Evolutionary conservation across 768 basidiomycete genomes (phyloP), one percentile per base, ranked within the genome.

Genomic region (Vishniacozyma victoriae): DNA sequence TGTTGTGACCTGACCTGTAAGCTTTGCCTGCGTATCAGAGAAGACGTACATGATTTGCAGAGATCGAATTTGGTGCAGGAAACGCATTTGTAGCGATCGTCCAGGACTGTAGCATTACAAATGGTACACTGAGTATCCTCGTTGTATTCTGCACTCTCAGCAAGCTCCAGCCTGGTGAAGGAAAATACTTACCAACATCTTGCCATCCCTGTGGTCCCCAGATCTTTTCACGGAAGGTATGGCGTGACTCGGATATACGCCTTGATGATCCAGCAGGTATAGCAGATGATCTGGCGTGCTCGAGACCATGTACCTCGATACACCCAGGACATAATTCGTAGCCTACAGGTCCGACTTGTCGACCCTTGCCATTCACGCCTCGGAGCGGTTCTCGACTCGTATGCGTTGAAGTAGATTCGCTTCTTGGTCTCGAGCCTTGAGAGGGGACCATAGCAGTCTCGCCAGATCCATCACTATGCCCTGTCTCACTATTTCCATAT

Each of bases 141-240:
- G 57, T 86, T 79, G 56, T 83, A 88, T 61, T 91, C 85, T 76
- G 76, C 74, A 77, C 49, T 9, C 22, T 26, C 13, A 42, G 18
- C 44, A 19, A 48, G 4, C 47, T 27, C 12, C 25, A 15, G 1
- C 4, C 31, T 27, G 1, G 22, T n/a, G n/a, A n/a, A n/a, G n/a
- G n/a, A n/a, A n/a, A n/a, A n/a, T 5, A 78, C 85, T 53, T 64
- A 90, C 90, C 87, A 44, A 95, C 82, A 64, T 90, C 86, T 48
- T 82, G 82, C 92, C 92, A 95, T 1, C 87, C 86, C 35, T 75
- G 73, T 25, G 78, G 78, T 1, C 82, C 82, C 92, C 91, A 95
- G 2, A 85, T 77, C 69, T 86, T 86, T 72, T 93, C 91, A 36
- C 80, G 72, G 66, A 85, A 96, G 1, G 86, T 84, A 67, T 96